These are phyloP conservation scores for Curvularia hawaiiensis DNA, from an alignment of 2,329 filamentous ascomycete species.

Conservation along the genomic window DNA sequence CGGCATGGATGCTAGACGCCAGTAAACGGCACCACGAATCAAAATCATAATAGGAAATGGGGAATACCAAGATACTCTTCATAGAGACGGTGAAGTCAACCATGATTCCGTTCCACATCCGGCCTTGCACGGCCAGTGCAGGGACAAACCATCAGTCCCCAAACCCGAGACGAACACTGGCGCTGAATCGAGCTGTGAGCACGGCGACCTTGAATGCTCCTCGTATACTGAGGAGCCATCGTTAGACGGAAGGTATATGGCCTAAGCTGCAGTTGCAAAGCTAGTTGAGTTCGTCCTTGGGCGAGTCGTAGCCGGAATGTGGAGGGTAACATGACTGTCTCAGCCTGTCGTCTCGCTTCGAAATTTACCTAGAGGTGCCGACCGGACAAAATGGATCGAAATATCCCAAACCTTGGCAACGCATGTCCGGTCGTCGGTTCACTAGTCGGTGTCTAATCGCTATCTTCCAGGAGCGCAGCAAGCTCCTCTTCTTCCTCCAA, in stretches of 20 bases:
- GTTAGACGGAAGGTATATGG: slow-evolving; percentile 10
- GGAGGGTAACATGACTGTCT: slow-evolving; percentile 26
- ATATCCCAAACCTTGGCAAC: slow-evolving; percentile 22
- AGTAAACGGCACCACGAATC: slow-evolving; percentile 35
- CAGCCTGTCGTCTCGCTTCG: slow-evolving; percentile 28
- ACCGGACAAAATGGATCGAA: slow-evolving; percentile 30
- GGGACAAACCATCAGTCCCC: slow-evolving; percentile 7
- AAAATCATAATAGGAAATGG: slow-evolving; percentile 27
- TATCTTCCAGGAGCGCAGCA: slow-evolving; percentile 85
- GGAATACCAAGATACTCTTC: slow-evolving; percentile 33
- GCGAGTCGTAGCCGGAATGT: slow-evolving; percentile 20
- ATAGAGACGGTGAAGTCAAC: slow-evolving; percentile 25
- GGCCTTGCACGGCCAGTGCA: slow-evolving; percentile 17
- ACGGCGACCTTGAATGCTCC: slow-evolving; percentile 11
- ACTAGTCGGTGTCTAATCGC: slow-evolving; percentile 53
- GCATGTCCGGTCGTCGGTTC: slow-evolving; percentile 25
- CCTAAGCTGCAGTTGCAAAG: slow-evolving; percentile 16
- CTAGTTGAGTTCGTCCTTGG: slow-evolving; percentile 20
- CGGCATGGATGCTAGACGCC: slow-evolving; percentile 25
- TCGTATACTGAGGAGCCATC: slow-evolving; percentile 4
- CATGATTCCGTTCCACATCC: slow-evolving; percentile 29
- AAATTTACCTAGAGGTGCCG: slow-evolving; percentile 30
- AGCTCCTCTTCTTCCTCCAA: slow-evolving; percentile 92
- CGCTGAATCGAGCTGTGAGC: slow-evolving; percentile 16
- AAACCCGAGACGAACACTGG: slow-evolving; percentile 10